Evolutionary conservation across 352 stramenopile genomes (phyloP), one percentile per base, ranked within the genome.

Genomic region (Thalassiosira mediterranea): DNA sequence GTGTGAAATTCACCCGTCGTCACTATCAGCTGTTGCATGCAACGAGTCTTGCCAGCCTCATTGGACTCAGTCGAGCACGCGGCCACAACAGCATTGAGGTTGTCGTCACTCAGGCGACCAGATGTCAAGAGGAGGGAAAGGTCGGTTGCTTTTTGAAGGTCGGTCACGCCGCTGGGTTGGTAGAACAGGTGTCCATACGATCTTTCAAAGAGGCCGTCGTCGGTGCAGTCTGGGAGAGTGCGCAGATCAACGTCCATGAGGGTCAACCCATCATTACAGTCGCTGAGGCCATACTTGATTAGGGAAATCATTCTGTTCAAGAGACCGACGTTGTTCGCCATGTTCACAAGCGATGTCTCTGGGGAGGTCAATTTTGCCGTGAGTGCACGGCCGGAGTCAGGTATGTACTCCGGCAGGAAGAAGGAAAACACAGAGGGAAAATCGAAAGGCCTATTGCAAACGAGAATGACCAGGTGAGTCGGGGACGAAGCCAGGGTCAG

Each of bases 251-350:
- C n/a, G n/a, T n/a, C n/a, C n/a, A n/a, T n/a, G n/a, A n/a, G n/a
- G 51, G 72, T 76, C 76, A 92, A 88, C 3, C 84, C 84, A 23
- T 59, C 52, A 42, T 76, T 38, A 48, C 84, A 90, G 10, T 48
- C 37, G 28, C 13, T 70, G 8, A 91, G 46, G 17, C 87, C 87
- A 70, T 88, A 90, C 40, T 86, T 84, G 29, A 90, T 66, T 34
- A 91, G 42, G n/a, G 72, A 83, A 58, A 86, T 83, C 32, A 94
- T 60, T 21, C 84, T 88, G 76, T 94, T 95, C 0, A 91, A 48
- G n/a, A 44, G 10, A 15, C 37, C 37, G 10, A 44, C 10, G 10
- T 51, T 72, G 57, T 88, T 80, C 11, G 76, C 70, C 66, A 78
- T 73, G 42, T 80, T 67, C 63, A 77, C 59, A 2, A 81, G 52